phyloP scores from a whole-genome alignment of 2,329 filamentous ascomycete genomes.

The Sclerotinia subarctica region DNA sequence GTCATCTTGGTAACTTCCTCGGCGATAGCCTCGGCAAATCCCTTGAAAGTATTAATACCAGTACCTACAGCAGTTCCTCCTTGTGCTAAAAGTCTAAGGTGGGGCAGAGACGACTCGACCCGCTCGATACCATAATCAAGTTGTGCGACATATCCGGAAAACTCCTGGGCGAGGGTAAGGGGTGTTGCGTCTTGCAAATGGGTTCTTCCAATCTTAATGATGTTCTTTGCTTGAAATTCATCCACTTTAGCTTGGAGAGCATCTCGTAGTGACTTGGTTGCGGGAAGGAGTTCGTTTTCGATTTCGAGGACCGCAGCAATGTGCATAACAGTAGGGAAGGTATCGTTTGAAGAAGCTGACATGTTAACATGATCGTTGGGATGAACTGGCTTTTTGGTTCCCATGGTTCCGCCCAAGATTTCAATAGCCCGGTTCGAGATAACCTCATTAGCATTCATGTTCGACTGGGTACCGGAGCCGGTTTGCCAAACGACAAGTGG shows the following conservation, averaged over 20 bases:
- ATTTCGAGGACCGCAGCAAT: conserved; percentile 95
- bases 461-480: conserved; percentile 96
- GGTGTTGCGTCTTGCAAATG: conserved; percentile 97
- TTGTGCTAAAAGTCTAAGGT: conserved; percentile 84
- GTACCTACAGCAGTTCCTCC: conserved; percentile 96
- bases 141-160: conserved; percentile 95
- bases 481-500: conserved; percentile 99
- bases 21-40: conserved; percentile 91
- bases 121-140: conserved; percentile 87
- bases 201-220: conserved; percentile 98
- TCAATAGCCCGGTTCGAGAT: conserved; percentile 99
- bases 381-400: conserved; percentile 96
- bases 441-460: conserved; percentile 99
- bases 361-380: conserved; percentile 99
- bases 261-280: conserved; percentile 75
- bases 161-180: conserved; percentile 92
- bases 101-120: conserved; percentile 76
- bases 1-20: conserved; percentile 90
- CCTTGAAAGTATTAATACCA: conserved; percentile 94
- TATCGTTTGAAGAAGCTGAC: conserved; percentile 97
- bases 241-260: conserved; percentile 87
- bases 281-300: conserved; percentile 78
- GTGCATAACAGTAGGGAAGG: conserved; percentile 99
- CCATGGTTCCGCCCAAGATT: conserved; percentile 90
- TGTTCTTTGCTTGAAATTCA: conserved; percentile 76